Evolutionary conservation across 176 grass and related monocot genomes (phyloP).

Genomic region (Elaeis guineensis): DNA sequence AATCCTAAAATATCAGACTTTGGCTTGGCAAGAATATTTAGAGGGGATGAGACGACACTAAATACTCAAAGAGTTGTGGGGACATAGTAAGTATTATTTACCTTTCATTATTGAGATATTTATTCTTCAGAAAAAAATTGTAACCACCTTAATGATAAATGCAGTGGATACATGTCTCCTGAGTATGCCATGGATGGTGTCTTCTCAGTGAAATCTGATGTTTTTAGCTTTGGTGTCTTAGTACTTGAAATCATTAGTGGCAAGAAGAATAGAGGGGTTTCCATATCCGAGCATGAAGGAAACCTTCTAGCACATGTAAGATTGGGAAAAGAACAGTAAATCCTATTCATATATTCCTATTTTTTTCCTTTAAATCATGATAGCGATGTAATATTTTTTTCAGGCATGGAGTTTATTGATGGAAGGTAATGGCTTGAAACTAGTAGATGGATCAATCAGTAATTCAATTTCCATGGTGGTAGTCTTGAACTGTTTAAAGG

Average conservation of each 20-base stretch:
- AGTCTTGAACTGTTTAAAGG: background rate
- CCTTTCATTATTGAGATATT: too few relatives aligned
- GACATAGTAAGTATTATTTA: conserved; percentile 52
- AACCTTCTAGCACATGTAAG: conserved; percentile 61
- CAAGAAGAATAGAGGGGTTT: conserved; percentile 51
- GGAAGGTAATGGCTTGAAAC: background rate
- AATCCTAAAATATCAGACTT: too few relatives aligned
- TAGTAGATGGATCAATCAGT: background rate
- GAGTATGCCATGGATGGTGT: conserved; percentile 65
- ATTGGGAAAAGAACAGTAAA: background rate
- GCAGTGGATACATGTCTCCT: conserved; percentile 60
- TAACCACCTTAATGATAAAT: background rate
- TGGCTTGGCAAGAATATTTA: conserved; percentile 58
- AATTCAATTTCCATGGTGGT: background rate
- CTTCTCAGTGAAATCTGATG: conserved; percentile 50
- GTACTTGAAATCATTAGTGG: conserved; percentile 58
- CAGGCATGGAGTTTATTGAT: conserved; percentile 4
- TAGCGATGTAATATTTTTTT: background rate
- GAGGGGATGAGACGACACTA: conserved; percentile 50
- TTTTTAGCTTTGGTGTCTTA: conserved; percentile 60
- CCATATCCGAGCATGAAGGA: conserved; percentile 11
- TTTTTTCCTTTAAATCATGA: too few relatives aligned
- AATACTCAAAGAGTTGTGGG: conserved; percentile 62
- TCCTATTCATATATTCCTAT: too few relatives aligned
- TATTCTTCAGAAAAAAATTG: too few relatives aligned